phyloP scores from a whole-genome alignment of 345 rosid genomes.

The Gynandropsis gynandra region DNA sequence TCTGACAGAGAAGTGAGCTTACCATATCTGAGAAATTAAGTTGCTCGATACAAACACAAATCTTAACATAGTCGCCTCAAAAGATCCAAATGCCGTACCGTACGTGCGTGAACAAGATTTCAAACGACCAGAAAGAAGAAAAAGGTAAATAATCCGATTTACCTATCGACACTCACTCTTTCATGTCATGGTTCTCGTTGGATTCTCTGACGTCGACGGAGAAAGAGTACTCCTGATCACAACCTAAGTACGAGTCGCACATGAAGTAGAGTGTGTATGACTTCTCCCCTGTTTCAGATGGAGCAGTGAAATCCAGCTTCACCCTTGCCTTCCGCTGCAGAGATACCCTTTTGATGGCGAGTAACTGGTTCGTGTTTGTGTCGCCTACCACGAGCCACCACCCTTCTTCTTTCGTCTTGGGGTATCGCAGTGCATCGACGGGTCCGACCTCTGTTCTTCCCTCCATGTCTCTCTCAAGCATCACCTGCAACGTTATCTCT shows the following conservation, averaged over 20 bases:
- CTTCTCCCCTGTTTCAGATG: constrained; percentile 58
- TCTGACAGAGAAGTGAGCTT: too few relatives aligned
- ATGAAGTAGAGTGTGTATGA: constrained; percentile 62
- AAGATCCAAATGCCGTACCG: too few relatives aligned
- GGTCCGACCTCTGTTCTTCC: constrained; percentile 80
- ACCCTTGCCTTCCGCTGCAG: constrained; percentile 70
- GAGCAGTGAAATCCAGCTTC: constrained; percentile 72
- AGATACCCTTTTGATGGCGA: constrained; percentile 82
- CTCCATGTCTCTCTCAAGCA: constrained; percentile 69
- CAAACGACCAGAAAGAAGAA: too few relatives aligned
- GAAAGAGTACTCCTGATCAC: constrained; percentile 80
- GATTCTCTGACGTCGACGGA: constrained; percentile 46
- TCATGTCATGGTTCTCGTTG: constrained; percentile 28
- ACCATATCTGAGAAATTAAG: too few relatives aligned
- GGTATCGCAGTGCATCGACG: constrained; percentile 63
- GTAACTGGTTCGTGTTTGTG: constrained; percentile 65
- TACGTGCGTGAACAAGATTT: too few relatives aligned
- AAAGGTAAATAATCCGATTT: too few relatives aligned
- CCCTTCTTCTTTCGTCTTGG: constrained; percentile 88
- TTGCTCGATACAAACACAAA: too few relatives aligned
- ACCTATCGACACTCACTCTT: constrained; percentile 24
- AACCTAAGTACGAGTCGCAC: constrained; percentile 87
- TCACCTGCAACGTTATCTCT: constrained; percentile 54
- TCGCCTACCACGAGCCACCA: constrained; percentile 98
- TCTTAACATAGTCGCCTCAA: too few relatives aligned